A percentile compares a stretch with the other conserved stretches of the same genome.
Evolutionary conservation across 176 grass and related monocot genomes (phyloP).

Genomic region (Carex littledalei): DNA sequence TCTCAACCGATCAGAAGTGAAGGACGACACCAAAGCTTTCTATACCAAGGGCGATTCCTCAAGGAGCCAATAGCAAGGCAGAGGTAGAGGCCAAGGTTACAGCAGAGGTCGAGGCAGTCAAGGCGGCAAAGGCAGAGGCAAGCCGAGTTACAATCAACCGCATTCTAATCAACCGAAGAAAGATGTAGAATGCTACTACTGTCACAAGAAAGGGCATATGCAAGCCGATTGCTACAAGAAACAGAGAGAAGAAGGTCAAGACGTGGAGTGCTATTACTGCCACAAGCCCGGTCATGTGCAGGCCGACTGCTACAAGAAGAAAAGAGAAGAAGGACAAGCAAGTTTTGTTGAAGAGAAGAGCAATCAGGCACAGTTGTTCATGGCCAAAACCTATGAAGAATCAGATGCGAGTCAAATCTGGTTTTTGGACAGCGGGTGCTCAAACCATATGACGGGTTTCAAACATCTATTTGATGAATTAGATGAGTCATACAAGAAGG

Average conservation of each 20-base stretch:
- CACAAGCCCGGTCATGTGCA: neutral
- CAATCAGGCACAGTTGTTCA: neutral
- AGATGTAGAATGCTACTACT: neutral
- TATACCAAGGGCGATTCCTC: neutral
- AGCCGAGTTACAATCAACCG: neutral
- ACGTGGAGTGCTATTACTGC: neutral
- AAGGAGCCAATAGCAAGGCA: neutral
- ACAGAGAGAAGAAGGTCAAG: neutral
- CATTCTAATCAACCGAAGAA: neutral
- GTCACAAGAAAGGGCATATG: conserved; percentile 4
- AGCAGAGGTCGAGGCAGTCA: neutral
- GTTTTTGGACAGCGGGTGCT: neutral
- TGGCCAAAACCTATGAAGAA: neutral
- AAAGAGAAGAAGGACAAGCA: neutral
- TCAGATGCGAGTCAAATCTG: neutral
- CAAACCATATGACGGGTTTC: neutral
- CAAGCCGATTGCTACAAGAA: neutral
- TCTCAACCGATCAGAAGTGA: no score
- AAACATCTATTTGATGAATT: neutral
- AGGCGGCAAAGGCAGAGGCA: neutral
- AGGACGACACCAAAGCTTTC: no score
- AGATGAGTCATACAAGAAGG: neutral
- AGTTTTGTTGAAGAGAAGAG: neutral
- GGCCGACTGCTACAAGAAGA: neutral
- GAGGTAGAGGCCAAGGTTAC: neutral